Evolutionary conservation across 140 eudicot species (phyloP), one percentile per base, ranked within the genome.

Genomic region (Ambrosia hybrid): DNA sequence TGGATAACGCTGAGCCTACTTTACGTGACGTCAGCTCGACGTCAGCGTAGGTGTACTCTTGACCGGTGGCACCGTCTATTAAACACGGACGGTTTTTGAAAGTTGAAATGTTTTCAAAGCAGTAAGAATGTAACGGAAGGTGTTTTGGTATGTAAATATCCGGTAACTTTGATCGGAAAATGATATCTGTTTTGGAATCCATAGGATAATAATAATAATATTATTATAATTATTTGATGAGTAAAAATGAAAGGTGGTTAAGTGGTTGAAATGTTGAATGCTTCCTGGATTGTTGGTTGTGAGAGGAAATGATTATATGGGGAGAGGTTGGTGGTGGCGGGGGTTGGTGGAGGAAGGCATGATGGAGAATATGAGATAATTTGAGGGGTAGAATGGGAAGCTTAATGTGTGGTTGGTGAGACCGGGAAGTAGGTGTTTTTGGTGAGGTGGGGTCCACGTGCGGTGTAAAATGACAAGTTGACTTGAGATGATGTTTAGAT

Each of bases 101-200:
- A n/a, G 34, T 39, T 0, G 80, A 48, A 48, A 91, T 80, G 67
- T 88, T 85, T 58, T 88, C 83, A 37, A 91, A 91, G 76, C 91
- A 83, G 48, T 88, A 88, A 0, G 84, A 64, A 82, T 91, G 95
- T 7, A 88, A 67, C 6, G 90, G 82, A 38, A 91, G 84, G 51
- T 91, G 90, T 34, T 80, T 80, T 2, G 95, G 92, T 51, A 91
- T 82, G 57, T 79, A 56, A 36, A 91, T 88, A 13, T 85, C 90
- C 3, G 95, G 90, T 13, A 87, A 91, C 71, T 77, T 80, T 14
- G 97, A 91, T 36, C 82, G 81, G 83, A 68, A 76, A 72, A 73
- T 59, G 37, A 9, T 58, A 67, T 79, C 83, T 66, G 65, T 0
- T n/a, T 48, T 79, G 7, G 61, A 7, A 63, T 66, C 79, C 83